Evolutionary conservation across 371 early-diverging fungal genomes (phyloP).

Genomic region (Mortierella polycephala): DNA sequence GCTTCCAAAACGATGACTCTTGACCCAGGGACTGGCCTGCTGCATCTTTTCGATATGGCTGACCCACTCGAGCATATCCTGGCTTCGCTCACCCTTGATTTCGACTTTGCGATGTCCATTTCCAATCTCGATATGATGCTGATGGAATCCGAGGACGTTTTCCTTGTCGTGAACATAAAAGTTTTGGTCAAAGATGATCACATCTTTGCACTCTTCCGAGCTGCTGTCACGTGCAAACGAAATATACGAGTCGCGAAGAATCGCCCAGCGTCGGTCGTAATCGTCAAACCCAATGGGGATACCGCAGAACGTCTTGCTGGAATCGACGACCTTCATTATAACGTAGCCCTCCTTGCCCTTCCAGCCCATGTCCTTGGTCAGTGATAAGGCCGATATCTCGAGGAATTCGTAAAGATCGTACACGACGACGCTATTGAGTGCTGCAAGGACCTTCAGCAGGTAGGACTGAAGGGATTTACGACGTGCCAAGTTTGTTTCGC

Average conservation of each 20-base stretch:
- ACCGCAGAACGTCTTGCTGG: slow-evolving; percentile 57
- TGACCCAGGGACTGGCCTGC: slow-evolving; percentile 76
- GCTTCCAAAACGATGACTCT: slow-evolving; percentile 75
- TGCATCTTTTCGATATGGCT: slow-evolving; percentile 68
- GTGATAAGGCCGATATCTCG: slow-evolving; percentile 79
- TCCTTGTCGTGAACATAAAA: slow-evolving; percentile 69
- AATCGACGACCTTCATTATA: slow-evolving; percentile 62
- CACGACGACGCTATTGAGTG: slow-evolving; percentile 69
- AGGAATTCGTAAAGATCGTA: slow-evolving; percentile 86
- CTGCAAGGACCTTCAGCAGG: slow-evolving; percentile 65
- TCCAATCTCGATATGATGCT: slow-evolving; percentile 62
- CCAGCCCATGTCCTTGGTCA: slow-evolving; percentile 85
- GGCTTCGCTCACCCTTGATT: slow-evolving; percentile 73
- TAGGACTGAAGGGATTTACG: slow-evolving; percentile 73
- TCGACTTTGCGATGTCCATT: slow-evolving; percentile 73
- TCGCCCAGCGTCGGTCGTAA: slow-evolving; percentile 70
- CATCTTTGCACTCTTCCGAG: slow-evolving; percentile 68
- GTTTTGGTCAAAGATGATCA: slow-evolving; percentile 74
- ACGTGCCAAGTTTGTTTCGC: slow-evolving; percentile 62
- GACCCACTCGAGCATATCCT: slow-evolving; percentile 74
- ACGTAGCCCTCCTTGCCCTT: slow-evolving; percentile 88
- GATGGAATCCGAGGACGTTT: slow-evolving; percentile 59
- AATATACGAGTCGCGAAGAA: slow-evolving; percentile 79
- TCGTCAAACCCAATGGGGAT: slow-evolving; percentile 59
- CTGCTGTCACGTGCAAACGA: slow-evolving; percentile 63